These are phyloP conservation scores for Arctostaphylos glauca DNA, from an alignment of 148 eudicot species.

Conservation along the genomic window DNA sequence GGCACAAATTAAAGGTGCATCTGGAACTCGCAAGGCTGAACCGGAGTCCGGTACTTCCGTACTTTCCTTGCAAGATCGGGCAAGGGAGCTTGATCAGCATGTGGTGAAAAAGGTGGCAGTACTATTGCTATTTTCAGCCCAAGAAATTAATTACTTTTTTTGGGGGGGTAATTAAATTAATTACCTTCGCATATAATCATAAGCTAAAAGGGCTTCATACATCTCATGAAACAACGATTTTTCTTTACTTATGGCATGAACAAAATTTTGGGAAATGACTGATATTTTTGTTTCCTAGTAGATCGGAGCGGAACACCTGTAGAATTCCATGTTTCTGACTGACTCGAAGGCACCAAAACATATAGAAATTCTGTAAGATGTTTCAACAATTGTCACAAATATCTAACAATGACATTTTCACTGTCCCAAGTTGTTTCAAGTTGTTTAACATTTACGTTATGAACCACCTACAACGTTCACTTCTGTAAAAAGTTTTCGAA, in stretches of 20 bases:
- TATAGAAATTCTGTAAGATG: background rate
- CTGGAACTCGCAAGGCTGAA: constrained; percentile 41
- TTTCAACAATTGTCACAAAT: background rate
- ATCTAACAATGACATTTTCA: background rate
- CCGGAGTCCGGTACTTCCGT: constrained; percentile 40
- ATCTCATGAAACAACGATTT: background rate
- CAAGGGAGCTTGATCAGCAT: constrained; percentile 1
- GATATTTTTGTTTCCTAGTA: background rate
- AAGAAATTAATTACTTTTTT: background rate
- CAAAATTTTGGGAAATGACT: background rate
- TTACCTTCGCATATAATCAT: background rate
- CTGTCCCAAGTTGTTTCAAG: background rate
- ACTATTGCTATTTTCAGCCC: background rate
- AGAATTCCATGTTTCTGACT: background rate
- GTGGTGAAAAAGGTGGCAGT: constrained; percentile 4
- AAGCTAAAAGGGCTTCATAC: background rate
- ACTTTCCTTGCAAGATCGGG: constrained; percentile 43
- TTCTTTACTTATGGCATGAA: background rate
- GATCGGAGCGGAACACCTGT: background rate
- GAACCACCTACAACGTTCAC: background rate
- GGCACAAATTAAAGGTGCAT: constrained; percentile 31
- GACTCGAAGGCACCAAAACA: background rate
- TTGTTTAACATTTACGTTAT: background rate
- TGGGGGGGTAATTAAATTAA: too few relatives aligned
- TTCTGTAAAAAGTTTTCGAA: too few relatives aligned